Percentiles rank a stretch among this genome's conserved stretches.
phyloP scores from a whole-genome alignment of 257 asterid genomes.

The Nicotiana otophora region DNA sequence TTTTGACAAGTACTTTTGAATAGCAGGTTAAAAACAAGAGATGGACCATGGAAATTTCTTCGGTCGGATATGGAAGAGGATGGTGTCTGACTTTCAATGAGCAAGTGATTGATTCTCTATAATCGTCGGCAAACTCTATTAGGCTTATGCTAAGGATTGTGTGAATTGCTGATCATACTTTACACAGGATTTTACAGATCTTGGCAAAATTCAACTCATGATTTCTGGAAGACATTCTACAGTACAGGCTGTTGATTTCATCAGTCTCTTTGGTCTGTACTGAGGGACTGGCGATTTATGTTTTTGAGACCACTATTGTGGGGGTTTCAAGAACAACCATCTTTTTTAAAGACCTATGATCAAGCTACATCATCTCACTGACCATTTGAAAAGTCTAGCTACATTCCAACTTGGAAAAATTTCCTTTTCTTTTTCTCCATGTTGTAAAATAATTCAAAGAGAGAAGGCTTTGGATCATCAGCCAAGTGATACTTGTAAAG shows the following conservation, averaged over 20 bases:
- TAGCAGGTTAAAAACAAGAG: constrained; percentile 65
- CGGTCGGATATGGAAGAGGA: constrained; percentile 43
- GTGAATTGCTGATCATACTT: not conserved
- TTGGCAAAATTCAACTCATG: not conserved
- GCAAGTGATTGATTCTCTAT: not conserved
- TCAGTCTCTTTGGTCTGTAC: not conserved
- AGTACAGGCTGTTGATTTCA: not conserved
- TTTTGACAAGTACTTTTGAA: constrained; percentile 6
- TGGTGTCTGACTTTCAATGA: constrained; percentile 17
- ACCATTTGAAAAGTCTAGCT: not conserved
- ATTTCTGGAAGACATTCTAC: not conserved
- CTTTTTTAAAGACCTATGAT: not conserved
- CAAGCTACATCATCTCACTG: not conserved
- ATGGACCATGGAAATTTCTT: constrained; percentile 81
- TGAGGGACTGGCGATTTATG: not conserved
- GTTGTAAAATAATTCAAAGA: not conserved
- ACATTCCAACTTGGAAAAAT: not conserved
- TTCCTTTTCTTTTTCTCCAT: not conserved
- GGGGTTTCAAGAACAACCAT: not conserved
- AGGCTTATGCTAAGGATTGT: not conserved
- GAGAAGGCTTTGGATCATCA: not conserved
- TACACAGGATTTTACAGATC: not conserved
- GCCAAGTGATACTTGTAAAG: not conserved
- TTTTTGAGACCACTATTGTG: not conserved
- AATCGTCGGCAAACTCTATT: not conserved